Evolutionary conservation across 345 rosid species (phyloP).

Genomic region (Hibiscus syriacus): DNA sequence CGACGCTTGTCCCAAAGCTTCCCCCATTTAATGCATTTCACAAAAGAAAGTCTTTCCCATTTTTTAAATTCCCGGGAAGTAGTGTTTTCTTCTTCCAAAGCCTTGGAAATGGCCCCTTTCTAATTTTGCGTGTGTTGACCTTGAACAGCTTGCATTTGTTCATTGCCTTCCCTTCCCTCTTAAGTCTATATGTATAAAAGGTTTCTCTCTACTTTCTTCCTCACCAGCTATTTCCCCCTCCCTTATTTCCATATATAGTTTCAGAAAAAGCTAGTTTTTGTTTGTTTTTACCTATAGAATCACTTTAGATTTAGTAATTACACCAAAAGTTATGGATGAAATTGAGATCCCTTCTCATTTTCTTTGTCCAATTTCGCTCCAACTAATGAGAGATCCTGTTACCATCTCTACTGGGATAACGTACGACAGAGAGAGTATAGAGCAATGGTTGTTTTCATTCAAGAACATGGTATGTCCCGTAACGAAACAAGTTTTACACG

Average conservation of each 20-base stretch:
- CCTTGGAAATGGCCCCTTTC: slow-evolving; percentile 16
- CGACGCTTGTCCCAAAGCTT: slow-evolving; percentile 7
- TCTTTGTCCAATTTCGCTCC: slow-evolving; percentile 63
- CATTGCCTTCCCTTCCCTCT: neutral
- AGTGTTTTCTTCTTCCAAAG: slow-evolving; percentile 10
- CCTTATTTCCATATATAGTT: neutral
- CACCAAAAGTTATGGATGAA: no score
- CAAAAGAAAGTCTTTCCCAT: neutral
- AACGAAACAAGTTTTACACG: slow-evolving; percentile 34
- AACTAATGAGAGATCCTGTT: slow-evolving; percentile 60
- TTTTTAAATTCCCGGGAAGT: neutral
- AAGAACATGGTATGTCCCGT: slow-evolving; percentile 42
- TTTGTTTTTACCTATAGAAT: neutral
- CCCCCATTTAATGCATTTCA: neutral
- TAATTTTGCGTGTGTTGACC: slow-evolving; percentile 35
- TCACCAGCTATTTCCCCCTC: neutral
- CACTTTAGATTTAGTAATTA: no score
- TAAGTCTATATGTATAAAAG: neutral
- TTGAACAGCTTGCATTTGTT: neutral
- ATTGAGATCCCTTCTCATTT: slow-evolving; percentile 44
- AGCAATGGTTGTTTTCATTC: slow-evolving; percentile 42
- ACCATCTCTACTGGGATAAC: slow-evolving; percentile 55
- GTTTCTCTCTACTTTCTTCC: neutral
- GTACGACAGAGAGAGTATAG: slow-evolving; percentile 49
- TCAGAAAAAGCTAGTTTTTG: neutral